A percentile compares a stretch with the other conserved stretches of the same genome.
These are phyloP conservation scores for Rhododendron molle DNA, from an alignment of 148 eudicot species.

Conservation along the genomic window DNA sequence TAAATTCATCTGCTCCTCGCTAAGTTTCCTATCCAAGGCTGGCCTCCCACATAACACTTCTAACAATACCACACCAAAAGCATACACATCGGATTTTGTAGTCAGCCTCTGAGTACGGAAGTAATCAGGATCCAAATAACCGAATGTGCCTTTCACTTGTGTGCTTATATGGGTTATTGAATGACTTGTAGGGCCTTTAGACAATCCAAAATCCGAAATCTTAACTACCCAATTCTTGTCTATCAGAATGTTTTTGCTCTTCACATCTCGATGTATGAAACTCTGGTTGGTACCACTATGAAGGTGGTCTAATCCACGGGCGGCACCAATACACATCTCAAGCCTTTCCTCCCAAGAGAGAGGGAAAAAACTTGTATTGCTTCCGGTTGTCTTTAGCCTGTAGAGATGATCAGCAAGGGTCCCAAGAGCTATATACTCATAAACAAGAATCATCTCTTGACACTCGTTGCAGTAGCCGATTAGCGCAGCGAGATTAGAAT, in stretches of 20 bases:
- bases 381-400: too few species aligned
- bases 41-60: too few species aligned
- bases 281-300: neutral
- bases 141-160: too few species aligned
- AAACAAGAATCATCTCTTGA: neutral
- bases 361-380: neutral
- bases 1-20: too few species aligned
- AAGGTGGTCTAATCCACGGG: neutral
- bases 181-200: neutral
- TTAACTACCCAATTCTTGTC: conserved; percentile 14
- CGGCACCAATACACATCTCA: neutral
- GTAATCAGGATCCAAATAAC: too few species aligned
- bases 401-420: conserved; percentile 2
- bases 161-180: neutral
- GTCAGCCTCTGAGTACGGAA: too few species aligned
- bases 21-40: too few species aligned
- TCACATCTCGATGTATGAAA: neutral
- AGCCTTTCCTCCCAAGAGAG: neutral
- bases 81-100: too few species aligned
- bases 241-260: neutral
- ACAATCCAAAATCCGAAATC: neutral
- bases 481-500: neutral
- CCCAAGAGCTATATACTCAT: neutral
- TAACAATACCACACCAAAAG: too few species aligned
- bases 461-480: neutral